A percentile compares a stretch with the other conserved stretches of the same genome.
Evolutionary conservation across 164 flowering plant genomes (phyloP).

Genomic region (Platanus orientalis): DNA sequence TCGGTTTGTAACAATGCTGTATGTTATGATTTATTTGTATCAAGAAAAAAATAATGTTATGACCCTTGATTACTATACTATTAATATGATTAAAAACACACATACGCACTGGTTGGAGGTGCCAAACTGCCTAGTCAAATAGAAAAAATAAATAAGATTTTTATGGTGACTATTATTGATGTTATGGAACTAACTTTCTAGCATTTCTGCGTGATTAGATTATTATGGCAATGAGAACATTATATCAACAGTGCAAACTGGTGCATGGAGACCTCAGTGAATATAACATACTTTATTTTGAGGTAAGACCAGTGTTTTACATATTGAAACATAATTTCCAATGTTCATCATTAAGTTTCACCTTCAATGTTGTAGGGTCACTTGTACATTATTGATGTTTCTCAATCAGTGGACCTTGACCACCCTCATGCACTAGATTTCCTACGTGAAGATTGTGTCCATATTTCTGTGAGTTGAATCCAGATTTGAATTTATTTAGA

Average conservation of each 20-base stretch:
- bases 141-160: too few relatives aligned
- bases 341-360: not conserved
- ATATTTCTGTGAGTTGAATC: conserved; percentile 72
- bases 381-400: conserved; percentile 90
- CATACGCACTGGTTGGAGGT: too few relatives aligned
- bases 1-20: too few relatives aligned
- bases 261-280: conserved; percentile 99
- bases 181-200: conserved; percentile 6
- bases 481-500: not conserved
- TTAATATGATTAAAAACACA: too few relatives aligned
- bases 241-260: conserved; percentile 93
- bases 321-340: not conserved
- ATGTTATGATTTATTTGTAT: too few relatives aligned
- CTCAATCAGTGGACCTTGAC: conserved; percentile 97
- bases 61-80: too few relatives aligned
- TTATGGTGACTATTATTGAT: not conserved
- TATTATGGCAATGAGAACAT: conserved; percentile 71
- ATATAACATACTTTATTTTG: conserved; percentile 87
- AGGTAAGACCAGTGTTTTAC: conserved; percentile 40
- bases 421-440: conserved; percentile 95
- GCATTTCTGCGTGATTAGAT: conserved; percentile 37
- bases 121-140: too few relatives aligned
- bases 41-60: too few relatives aligned
- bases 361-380: conserved; percentile 52
- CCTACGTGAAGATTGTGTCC: conserved; percentile 82